Conservation (phyloP, 805 yeast genomes). For the Candida cerambycidarum region DNA sequence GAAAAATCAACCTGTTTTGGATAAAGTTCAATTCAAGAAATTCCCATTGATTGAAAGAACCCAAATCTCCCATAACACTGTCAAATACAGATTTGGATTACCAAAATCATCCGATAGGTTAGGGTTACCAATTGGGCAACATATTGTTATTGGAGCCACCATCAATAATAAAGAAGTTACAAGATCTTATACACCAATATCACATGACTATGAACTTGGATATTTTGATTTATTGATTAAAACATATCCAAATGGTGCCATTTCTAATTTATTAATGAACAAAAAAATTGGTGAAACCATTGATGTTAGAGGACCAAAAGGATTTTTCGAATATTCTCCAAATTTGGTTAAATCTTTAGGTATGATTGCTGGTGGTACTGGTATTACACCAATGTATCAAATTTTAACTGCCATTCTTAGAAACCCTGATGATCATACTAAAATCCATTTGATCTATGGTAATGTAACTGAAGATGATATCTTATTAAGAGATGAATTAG, state of each 20-base stretch:
- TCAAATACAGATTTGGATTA: constrained; percentile 78
- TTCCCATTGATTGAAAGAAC: constrained; percentile 81
- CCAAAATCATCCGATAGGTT: constrained; percentile 72
- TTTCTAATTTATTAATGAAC: constrained; percentile 70
- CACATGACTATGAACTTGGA: constrained; percentile 76
- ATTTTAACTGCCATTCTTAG: constrained; percentile 76
- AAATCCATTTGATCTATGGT: constrained; percentile 75
- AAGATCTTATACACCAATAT: constrained; percentile 88
- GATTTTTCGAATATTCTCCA: constrained; percentile 78
- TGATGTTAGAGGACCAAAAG: constrained; percentile 87
- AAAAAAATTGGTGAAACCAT: constrained; percentile 77
- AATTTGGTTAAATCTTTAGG: constrained; percentile 72
- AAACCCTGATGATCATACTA: constrained; percentile 77
- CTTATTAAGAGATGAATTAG: constrained; percentile 76
- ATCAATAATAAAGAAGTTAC: constrained; percentile 78
- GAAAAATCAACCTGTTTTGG: constrained; percentile 52
- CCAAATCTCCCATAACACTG: constrained; percentile 74
- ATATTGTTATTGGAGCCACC: constrained; percentile 73
- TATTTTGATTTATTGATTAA: constrained; percentile 83
- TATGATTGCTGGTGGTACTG: constrained; percentile 97
- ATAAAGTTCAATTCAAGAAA: constrained; percentile 65
- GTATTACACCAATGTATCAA: constrained; percentile 95
- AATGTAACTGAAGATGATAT: constrained; percentile 80
- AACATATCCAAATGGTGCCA: constrained; percentile 81
- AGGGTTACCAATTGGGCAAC: constrained; percentile 94